Base-by-base conservation (phyloP, 1,284 basidiomycete genomes). In the Abortiporus biennis region DNA sequence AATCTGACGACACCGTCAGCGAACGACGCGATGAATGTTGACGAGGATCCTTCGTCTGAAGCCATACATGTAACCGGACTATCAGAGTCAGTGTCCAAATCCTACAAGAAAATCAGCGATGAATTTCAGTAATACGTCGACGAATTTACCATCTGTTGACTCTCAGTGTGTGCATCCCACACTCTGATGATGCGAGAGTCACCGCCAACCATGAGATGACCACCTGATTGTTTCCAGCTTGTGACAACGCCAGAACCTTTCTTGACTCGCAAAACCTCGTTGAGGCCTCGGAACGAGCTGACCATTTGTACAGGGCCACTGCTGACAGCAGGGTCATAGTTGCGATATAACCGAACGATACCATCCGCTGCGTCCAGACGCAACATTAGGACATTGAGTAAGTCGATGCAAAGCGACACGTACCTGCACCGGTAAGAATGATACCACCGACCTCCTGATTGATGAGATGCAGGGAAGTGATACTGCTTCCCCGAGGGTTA, bases 121-220 rank as follows among this genome's bases (percentile, higher is more conserved):
- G 13, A 36, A 17, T 6, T 40, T 13, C 11, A 35, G 43, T 34
- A 39, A 17, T 13, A 20, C 31, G 22, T 20, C 31, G 17, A 20
- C 37, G 16, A 36, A 20, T 19, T 54, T 52, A 92, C 91, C 64
- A 88, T 65, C 25, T 89, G 68, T 54, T 88, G 84, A 17, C 80
- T 79, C 64, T 99, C 95, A 11, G 90, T 86, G 52, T 92, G 85
- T 9, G 93, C 94, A 61, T 99, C 95, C 96, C 96, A 99, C 1
- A 94, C 75, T 40, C 92, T 77, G 45, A 99, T 85, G 25, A 86
- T 82, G 43, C 84, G 80, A 38, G 91, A 88, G 63, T 99, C 95
- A 5, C 96, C 96, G 8, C 90, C 91, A 9, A 92, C 85, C 11
- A 97, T 68, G 23, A 99, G 67, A 30, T 83, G 81, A 0, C 95